Evolutionary conservation across 23 red algal genomes (phyloP), one percentile per base, ranked within the genome.

Genomic region (Pyropia yezoensis): DNA sequence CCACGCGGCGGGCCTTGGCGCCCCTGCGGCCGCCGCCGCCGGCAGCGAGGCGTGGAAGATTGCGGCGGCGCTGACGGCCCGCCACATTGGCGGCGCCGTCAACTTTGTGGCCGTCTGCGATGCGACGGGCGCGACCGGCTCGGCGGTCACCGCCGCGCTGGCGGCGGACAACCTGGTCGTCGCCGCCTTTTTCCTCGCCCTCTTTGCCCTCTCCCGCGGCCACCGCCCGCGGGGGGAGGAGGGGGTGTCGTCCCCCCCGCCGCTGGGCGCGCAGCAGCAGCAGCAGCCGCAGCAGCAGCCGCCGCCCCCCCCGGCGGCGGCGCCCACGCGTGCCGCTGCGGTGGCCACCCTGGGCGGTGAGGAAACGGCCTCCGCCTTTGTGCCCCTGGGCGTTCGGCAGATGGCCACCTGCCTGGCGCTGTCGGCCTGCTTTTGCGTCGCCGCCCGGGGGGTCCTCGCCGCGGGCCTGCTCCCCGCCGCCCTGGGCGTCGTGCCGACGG

Each of bases 121-220:
- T 27, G 78, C 78, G 18, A 52, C 66, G 15, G 70, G 34, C 26
- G 60, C 69, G 5, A 28, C 51, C 4, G 56, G 69, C n/a, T 25
- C 59, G 19, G 11, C 71, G 2, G 85, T 90, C 28, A 60, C 85
- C 11, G 78, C 79, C 6, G 55, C 62, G 27, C 69, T 95, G 3
- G 80, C 89, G 7, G 89, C 89, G 3, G 89, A 95, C 67, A 95
- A 95, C 55, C 33, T 95, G 17, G 71, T 95, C 25, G 74, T 95
- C 8, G 80, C 82, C 11, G 50, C 77, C 6, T 95, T 87, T 27
- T 95, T 95, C 59, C 68, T 60, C 18, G 15, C 76, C 6, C 57
- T 95, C 24, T 76, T 95, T 22, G 61, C 72, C n/a, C 59, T 85
- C 12, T 66, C 71, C 16, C 67, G 69, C 20, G 47, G 47, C 22